A percentile compares a stretch with the other conserved stretches of the same genome.
These are phyloP conservation scores for Boechera divaricarpa DNA, from an alignment of 345 rosid species.

Conservation along the genomic window DNA sequence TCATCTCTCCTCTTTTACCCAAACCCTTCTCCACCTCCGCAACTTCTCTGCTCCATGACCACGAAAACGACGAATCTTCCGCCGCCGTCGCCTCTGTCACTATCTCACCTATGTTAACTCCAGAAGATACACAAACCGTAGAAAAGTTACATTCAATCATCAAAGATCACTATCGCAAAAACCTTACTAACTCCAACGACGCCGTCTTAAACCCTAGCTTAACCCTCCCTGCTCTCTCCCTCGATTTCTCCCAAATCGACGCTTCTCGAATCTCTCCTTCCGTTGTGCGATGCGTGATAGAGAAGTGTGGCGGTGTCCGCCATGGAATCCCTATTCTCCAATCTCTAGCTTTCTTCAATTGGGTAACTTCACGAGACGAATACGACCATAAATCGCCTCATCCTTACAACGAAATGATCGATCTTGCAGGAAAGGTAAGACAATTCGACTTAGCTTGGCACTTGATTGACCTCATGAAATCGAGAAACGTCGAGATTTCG, in stretches of 20 bases:
- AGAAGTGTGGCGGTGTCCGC: constrained; percentile 68
- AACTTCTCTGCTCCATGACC: constrained; percentile 30
- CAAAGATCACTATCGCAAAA: constrained; percentile 81
- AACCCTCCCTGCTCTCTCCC: constrained; percentile 68
- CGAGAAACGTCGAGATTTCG: constrained; percentile 59
- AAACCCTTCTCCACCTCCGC: constrained; percentile 39
- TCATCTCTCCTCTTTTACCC: constrained; percentile 27
- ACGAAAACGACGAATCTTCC: constrained; percentile 38
- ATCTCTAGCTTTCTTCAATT: constrained; percentile 81
- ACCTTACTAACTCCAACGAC: constrained; percentile 54
- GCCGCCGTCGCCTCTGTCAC: neutral
- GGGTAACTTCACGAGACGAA: constrained; percentile 58
- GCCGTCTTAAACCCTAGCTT: constrained; percentile 51
- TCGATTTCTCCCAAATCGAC: constrained; percentile 58
- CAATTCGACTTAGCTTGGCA: constrained; percentile 84
- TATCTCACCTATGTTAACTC: constrained; percentile 43
- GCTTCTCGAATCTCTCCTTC: constrained; percentile 54
- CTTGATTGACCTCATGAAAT: constrained; percentile 71
- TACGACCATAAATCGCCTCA: constrained; percentile 52
- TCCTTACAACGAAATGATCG: constrained; percentile 85
- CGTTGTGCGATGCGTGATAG: constrained; percentile 61
- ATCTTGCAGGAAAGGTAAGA: constrained; percentile 79
- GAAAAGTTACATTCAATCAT: constrained; percentile 67
- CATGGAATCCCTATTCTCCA: constrained; percentile 82
- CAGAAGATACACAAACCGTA: constrained; percentile 56